Evolutionary conservation across 805 yeast genomes (phyloP).

Genomic region (Debaryomyces prosopidis): DNA sequence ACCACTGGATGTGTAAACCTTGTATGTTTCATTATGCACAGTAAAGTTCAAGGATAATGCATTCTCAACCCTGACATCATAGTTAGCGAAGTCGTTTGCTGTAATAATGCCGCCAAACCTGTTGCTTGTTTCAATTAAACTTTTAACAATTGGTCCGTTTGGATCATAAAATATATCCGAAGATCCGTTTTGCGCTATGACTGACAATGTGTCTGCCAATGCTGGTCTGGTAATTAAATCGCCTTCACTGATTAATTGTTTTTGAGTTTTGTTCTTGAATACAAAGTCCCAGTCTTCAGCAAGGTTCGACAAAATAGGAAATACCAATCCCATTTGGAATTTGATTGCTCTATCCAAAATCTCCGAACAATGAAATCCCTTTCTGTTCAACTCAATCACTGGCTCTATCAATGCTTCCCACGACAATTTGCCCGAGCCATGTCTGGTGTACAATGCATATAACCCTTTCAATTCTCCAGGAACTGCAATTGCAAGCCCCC

Average conservation of each 20-base stretch:
- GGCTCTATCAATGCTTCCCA: conserved; percentile 81
- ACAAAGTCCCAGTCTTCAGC: conserved; percentile 58
- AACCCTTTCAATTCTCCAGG: conserved; percentile 93
- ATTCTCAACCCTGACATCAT: conserved; percentile 49
- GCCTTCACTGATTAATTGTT: conserved; percentile 46
- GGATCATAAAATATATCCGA: conserved; percentile 83
- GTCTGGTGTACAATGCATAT: conserved; percentile 55
- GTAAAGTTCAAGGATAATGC: conserved; percentile 36
- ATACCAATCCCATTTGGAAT: conserved; percentile 23
- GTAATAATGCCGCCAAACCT: conserved; percentile 67
- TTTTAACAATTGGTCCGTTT: conserved; percentile 66
- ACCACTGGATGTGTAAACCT: conserved; percentile 56
- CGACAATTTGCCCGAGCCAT: conserved; percentile 67
- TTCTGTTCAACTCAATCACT: conserved; percentile 60
- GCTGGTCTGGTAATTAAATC: conserved; percentile 60
- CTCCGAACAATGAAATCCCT: conserved; percentile 55
- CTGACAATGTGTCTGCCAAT: conserved; percentile 65
- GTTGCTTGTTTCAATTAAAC: conserved; percentile 51
- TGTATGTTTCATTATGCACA: conserved; percentile 18
- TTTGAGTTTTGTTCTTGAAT: conserved; percentile 28
- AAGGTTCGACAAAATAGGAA: conserved; percentile 26
- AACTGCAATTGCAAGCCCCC: conserved; percentile 85
- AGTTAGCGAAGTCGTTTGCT: conserved; percentile 63
- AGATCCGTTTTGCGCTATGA: conserved; percentile 76
- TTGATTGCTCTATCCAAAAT: conserved; percentile 37